phyloP scores from a whole-genome alignment of 129 eudicot species.

The Centella asiatica region DNA sequence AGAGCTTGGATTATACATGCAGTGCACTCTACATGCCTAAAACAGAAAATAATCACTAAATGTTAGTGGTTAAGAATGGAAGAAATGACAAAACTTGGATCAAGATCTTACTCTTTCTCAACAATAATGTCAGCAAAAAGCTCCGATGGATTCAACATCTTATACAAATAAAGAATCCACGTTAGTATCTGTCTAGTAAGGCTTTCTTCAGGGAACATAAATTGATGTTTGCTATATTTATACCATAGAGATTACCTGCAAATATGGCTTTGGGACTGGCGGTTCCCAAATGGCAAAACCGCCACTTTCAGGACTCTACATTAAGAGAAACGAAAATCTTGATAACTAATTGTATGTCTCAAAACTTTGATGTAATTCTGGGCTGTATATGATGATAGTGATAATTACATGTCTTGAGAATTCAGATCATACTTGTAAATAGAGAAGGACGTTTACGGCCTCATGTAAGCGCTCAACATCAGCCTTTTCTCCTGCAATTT shows the following conservation, averaged over 20 bases:
- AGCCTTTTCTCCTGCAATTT: conserved; percentile 39
- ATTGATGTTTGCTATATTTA: neutral
- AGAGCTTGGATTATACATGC: conserved; percentile 50
- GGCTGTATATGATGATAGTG: neutral
- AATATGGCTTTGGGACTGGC: conserved; percentile 45
- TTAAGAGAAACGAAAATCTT: neutral
- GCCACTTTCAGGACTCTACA: conserved; percentile 37
- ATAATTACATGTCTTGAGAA: neutral
- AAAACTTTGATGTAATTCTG: too few relatives aligned
- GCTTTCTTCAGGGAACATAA: neutral
- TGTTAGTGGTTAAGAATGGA: neutral
- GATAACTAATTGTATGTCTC: neutral
- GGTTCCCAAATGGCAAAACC: conserved; percentile 72
- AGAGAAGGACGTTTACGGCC: conserved; percentile 43
- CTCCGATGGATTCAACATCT: conserved; percentile 64
- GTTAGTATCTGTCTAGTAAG: too few relatives aligned
- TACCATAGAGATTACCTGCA: conserved; percentile 32
- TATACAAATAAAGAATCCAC: neutral
- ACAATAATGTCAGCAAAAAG: conserved; percentile 53
- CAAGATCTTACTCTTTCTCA: conserved; percentile 50
- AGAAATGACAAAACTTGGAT: neutral
- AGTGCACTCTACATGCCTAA: conserved; percentile 55
- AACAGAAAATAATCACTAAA: neutral
- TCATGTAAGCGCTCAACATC: conserved; percentile 39
- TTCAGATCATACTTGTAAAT: conserved; percentile 29